Base-by-base conservation (phyloP, 1,284 basidiomycete genomes). In the Heterobasidion annosum region DNA sequence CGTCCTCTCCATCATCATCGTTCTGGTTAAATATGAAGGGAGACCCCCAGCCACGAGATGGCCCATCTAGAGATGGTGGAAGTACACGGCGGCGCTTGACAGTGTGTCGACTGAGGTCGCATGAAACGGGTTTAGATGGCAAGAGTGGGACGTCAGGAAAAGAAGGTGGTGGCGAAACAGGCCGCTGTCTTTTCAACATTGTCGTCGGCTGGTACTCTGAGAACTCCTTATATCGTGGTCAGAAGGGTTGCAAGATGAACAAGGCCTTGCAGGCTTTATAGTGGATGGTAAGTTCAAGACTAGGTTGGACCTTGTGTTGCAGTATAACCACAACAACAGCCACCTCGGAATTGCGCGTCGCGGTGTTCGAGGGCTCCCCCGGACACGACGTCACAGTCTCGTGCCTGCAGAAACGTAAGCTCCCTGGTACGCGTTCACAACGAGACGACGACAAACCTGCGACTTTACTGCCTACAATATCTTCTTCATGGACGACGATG, bases 141-240 rank as follows among this genome's bases (percentile, higher is more conserved):
- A 25, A 25, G 18, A 56, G 32, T 5, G 51, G 48, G 43, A 55
- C 18, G 25, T 57, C 54, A 8, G 55, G 56, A 35, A 40, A 49
- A 13, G 54, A 33, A 25, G 56, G 43, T 10, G 57, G 54, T 12
- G 80, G 82, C 8, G 81, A 80, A 15, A 65, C 62, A 13, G 73
- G 75, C 53, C 86, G 72, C 56, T 79, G 83, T 60, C 87, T 76
- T 65, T 89, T 89, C 59, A 88, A 69, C 86, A 88, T 89, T 34
- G 53, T 48, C 46, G 52, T 16, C 16, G 40, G 16, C 10, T 37
- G 18, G 2, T n/a, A 8, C 32, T 15, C n/a, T 32, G 25, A 8
- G n/a, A 8, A 16, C 45, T 45, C 15, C 16, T 44, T 45, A 18
- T 25, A 25, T 25, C 25, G 25, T 25, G 3, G 25, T 25, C 25